phyloP scores from a whole-genome alignment of 805 yeast species.

The Pichia insulana region DNA sequence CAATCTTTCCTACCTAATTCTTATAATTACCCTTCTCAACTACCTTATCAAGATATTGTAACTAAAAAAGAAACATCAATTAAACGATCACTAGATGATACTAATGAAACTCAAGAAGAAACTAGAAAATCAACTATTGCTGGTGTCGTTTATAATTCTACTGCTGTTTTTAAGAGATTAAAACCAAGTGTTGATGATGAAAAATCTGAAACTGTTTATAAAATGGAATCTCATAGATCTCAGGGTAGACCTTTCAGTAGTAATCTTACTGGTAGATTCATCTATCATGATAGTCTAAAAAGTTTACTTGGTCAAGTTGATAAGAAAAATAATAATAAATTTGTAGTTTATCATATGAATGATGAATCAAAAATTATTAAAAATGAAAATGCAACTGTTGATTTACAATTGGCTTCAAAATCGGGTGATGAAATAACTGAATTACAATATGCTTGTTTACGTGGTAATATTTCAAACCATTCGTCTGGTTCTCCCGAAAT shows the following conservation, averaged over 20 bases:
- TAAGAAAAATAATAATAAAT: constrained; percentile 15
- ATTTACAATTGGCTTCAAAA: not conserved
- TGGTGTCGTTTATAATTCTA: constrained; percentile 21
- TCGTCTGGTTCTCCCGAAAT: not conserved
- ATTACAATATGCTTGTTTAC: not conserved
- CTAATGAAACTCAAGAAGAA: not conserved
- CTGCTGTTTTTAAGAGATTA: constrained; percentile 20
- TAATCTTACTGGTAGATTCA: constrained; percentile 22
- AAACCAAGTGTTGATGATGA: constrained; percentile 11
- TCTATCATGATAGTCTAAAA: constrained; percentile 20
- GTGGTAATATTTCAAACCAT: not conserved
- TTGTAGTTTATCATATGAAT: constrained; percentile 16
- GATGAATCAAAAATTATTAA: not conserved
- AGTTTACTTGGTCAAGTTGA: constrained; percentile 21
- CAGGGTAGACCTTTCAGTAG: constrained; percentile 32
- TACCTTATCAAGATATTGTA: not conserved
- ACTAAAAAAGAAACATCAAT: not conserved
- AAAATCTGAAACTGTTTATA: constrained; percentile 3
- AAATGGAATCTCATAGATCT: constrained; percentile 13
- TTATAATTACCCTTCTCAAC: no score
- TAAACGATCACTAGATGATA: not conserved
- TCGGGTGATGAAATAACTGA: not conserved
- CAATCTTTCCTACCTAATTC: not conserved
- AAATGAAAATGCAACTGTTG: not conserved
- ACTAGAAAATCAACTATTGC: constrained; percentile 17